Evolutionary conservation across 2,329 filamentous ascomycete species (phyloP).

Genomic region (Xylariomycetidae sp.): DNA sequence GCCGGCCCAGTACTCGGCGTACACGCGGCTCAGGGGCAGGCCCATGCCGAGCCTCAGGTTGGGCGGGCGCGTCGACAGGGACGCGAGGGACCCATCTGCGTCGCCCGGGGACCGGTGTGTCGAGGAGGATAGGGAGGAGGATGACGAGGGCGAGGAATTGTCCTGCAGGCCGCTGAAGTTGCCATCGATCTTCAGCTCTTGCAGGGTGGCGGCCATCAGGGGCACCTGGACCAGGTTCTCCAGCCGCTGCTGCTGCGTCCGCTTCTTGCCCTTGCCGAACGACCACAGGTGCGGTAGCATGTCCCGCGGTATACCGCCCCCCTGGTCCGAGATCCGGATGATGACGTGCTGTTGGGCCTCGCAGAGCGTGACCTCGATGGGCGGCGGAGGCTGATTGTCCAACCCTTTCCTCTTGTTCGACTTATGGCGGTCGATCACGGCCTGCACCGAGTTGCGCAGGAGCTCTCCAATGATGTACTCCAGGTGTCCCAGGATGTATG

Average conservation of each 20-base stretch:
- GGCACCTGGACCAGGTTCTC: conserved; percentile 83
- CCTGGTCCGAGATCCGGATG: conserved; percentile 91
- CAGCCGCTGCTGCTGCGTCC: conserved; percentile 70
- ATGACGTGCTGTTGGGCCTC: conserved; percentile 94
- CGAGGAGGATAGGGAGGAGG: conserved; percentile 1
- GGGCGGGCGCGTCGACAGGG: conserved; percentile 76
- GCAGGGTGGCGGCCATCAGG: conserved; percentile 86
- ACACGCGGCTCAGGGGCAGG: conserved; percentile 86
- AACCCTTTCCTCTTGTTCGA: conserved; percentile 28
- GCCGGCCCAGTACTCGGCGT: conserved; percentile 97
- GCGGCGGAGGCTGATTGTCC: conserved; percentile 53
- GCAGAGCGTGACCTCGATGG: conserved; percentile 91
- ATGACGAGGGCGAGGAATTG: conserved; percentile 3
- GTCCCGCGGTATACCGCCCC: conserved; percentile 82
- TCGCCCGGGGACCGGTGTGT: too few species aligned
- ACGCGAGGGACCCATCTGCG: conserved; percentile 71
- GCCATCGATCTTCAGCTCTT: conserved; percentile 64
- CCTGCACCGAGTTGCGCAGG: conserved; percentile 90
- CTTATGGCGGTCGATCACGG: conserved; percentile 72
- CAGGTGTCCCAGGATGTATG: conserved; percentile 91
- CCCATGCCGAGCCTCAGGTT: conserved; percentile 89
- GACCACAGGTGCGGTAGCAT: conserved; percentile 91
- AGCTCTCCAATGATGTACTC: conserved; percentile 98
- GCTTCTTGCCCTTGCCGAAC: conserved; percentile 93
- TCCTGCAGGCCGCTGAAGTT: conserved; percentile 20